Evolutionary conservation across 2,329 filamentous ascomycete genomes (phyloP).

Genomic region (Dactylellina drechsleri): DNA sequence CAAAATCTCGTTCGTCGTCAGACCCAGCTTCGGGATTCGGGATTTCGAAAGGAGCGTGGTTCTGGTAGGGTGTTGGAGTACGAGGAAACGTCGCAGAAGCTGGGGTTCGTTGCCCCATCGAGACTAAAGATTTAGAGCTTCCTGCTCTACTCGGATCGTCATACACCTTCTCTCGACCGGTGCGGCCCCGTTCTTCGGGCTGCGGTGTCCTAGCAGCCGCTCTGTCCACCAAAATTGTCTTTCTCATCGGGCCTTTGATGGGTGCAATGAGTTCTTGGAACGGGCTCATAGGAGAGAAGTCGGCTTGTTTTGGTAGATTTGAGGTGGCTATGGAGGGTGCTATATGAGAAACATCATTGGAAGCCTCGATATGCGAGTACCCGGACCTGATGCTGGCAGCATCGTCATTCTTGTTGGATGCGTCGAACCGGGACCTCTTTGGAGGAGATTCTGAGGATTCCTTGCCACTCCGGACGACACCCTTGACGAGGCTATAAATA

Average conservation of each 20-base stretch:
- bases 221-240: constrained; percentile 29
- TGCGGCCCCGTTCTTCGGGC: constrained; percentile 35
- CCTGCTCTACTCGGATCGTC: constrained; percentile 40
- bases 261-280: constrained; percentile 52
- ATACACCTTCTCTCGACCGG: constrained; percentile 32
- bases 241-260: constrained; percentile 46
- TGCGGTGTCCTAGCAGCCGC: constrained; percentile 35
- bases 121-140: constrained; percentile 37
- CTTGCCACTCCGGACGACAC: constrained; percentile 42
- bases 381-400: constrained; percentile 47
- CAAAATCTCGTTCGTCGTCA: constrained; percentile 35
- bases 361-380: constrained; percentile 50
- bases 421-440: constrained; percentile 31
- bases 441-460: constrained; percentile 33
- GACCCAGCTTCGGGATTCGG: constrained; percentile 35
- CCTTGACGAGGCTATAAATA: constrained; percentile 51
- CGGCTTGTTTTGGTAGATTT: constrained; percentile 16
- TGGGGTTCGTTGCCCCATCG: constrained; percentile 46
- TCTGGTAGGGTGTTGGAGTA: constrained; percentile 21
- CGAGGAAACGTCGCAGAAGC: constrained; percentile 42
- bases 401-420: constrained; percentile 43
- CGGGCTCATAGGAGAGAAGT: constrained; percentile 42
- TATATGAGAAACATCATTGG: constrained; percentile 31
- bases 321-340: constrained; percentile 29
- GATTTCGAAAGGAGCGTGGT: constrained; percentile 43